phyloP scores from a whole-genome alignment of 352 stramenopile species.

The Phytophthora sp. region DNA sequence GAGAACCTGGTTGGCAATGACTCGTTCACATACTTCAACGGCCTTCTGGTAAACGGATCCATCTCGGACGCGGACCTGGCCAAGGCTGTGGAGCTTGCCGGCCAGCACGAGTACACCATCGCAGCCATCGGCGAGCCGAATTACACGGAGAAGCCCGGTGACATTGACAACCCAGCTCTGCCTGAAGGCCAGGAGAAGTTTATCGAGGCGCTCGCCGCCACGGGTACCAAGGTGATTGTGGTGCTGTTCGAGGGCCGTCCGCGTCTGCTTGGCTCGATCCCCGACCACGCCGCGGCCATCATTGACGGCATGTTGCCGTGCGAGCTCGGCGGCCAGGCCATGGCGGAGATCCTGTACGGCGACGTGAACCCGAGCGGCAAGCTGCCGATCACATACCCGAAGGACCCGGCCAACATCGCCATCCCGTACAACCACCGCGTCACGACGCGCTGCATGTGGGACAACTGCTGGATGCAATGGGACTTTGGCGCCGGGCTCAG shows the following conservation, averaged over 20 bases:
- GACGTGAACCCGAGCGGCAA: constrained; percentile 79
- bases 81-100: constrained; percentile 46
- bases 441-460: constrained; percentile 45
- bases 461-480: constrained; percentile 66
- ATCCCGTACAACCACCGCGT: constrained; percentile 80
- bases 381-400: constrained; percentile 84
- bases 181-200: constrained; percentile 69
- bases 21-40: constrained; percentile 50
- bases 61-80: constrained; percentile 47
- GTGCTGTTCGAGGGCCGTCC: constrained; percentile 78
- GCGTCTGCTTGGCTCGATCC: constrained; percentile 66
- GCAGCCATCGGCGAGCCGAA: constrained; percentile 65
- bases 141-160: constrained; percentile 79
- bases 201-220: constrained; percentile 58
- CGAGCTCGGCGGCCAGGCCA: constrained; percentile 75
- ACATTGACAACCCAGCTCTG: constrained; percentile 70
- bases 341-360: constrained; percentile 84
- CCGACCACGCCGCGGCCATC: constrained; percentile 60
- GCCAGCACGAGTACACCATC: constrained; percentile 50
- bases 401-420: constrained; percentile 52
- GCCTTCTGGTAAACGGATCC: constrained; percentile 41
- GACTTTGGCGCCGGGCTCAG: constrained; percentile 71
- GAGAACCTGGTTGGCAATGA: constrained; percentile 5
- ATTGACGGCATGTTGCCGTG: constrained; percentile 78
- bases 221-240: constrained; percentile 73